Base-by-base conservation (phyloP, 2,329 filamentous ascomycete genomes). In the Xylaria multiplex region DNA sequence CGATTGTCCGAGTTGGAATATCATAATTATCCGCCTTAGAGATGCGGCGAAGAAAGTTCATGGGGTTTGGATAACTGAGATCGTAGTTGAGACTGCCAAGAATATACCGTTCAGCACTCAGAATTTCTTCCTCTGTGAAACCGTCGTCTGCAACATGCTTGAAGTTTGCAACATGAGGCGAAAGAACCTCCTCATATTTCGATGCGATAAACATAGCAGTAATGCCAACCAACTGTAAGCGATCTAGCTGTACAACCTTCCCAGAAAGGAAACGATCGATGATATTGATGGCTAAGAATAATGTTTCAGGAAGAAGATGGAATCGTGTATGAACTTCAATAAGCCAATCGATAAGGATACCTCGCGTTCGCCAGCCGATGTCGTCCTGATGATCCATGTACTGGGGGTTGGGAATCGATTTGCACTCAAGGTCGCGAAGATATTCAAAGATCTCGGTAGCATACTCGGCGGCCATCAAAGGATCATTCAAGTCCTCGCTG, bases 1-100 rank as follows among this genome's bases (percentile, higher is more conserved):
- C 96, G 66, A 99, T 88, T 53, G 96, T 99, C 75, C 96, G 92
- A 67, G 94, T 97, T 80, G 97, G 93, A 75, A 98, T 97, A 80
- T 99, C 95, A 82, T 99, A 99, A 84, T 97, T 96, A 83, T 99
- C 96, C 76, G 96, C 96, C 85, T 99, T 99, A 68, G 95, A 98
- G 80, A 99, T 97, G 72, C 96, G 92, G 71, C 96, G 93, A 67
- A 99, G 88, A 84, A 99, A 99, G 86, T 99, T 99, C 96, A 99
- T 99, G 24, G 96, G 96, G 81, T 99, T 99, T 63, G 96, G 96
- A 77, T 97, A 99, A 84, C 94, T 97, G 70, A 99, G 89, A 78
- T 99, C 95, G 79, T 97, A 99, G 82, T 97, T 91, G 68, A 99
- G 87, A 6, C 93, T 93, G 71, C 89, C 88, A 59, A 99, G 90